Evolutionary conservation across 2,329 filamentous ascomycete species (phyloP).

Genomic region (Helotiales sp.): DNA sequence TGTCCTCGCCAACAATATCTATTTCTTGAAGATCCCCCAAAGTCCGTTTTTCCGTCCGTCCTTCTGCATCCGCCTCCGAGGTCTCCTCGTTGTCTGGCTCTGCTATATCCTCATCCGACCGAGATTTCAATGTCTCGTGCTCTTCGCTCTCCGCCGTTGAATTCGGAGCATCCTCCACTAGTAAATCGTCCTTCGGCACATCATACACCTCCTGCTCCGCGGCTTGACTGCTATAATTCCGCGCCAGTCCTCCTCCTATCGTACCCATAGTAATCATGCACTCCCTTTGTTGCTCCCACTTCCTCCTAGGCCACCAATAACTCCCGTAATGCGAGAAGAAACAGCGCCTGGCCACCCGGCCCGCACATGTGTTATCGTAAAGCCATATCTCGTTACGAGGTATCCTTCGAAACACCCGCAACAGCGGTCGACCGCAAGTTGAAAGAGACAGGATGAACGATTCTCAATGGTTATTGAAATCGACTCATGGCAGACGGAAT

Average conservation of each 20-base stretch:
- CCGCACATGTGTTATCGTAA: slow-evolving; percentile 47
- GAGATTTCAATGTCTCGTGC: background rate
- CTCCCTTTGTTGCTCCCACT: slow-evolving; percentile 13
- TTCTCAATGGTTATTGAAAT: slow-evolving; percentile 40
- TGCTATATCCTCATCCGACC: background rate
- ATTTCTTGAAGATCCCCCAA: background rate
- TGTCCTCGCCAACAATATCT: background rate
- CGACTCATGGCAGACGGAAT: slow-evolving; percentile 44
- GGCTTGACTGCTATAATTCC: slow-evolving; percentile 18
- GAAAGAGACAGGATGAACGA: slow-evolving; percentile 51
- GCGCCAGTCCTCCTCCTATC: background rate
- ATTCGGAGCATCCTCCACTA: background rate
- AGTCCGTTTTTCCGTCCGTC: background rate
- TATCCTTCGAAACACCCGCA: slow-evolving; percentile 52
- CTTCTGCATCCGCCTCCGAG: background rate
- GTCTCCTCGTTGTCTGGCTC: background rate
- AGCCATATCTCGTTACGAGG: slow-evolving; percentile 48
- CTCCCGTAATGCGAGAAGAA: slow-evolving; percentile 30
- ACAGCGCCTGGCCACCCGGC: slow-evolving; percentile 48
- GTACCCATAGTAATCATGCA: background rate
- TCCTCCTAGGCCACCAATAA: slow-evolving; percentile 40
- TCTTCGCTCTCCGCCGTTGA: background rate
- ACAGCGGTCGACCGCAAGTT: slow-evolving; percentile 47
- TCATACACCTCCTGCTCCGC: slow-evolving; percentile 3
- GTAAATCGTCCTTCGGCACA: background rate